Evolutionary conservation across 1,139 yeast genomes (phyloP).

Genomic region (Suhomyces taliae): DNA sequence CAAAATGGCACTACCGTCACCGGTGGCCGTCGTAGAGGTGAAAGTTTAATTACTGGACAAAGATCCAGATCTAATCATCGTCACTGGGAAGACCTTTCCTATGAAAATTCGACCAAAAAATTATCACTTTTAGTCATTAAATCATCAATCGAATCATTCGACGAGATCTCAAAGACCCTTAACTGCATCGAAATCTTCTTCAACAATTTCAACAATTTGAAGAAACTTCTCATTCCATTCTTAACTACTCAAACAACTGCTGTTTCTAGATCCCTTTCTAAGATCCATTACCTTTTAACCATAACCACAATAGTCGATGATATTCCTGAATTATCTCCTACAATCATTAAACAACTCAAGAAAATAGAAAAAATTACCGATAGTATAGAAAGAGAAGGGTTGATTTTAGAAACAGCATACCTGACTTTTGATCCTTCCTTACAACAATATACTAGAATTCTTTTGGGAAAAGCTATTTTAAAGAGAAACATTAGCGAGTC

Average conservation of each 20-base stretch:
- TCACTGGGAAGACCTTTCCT: slow-evolving; percentile 32
- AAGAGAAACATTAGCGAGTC: slow-evolving; percentile 31
- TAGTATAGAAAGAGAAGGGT: slow-evolving; percentile 38
- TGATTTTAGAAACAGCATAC: slow-evolving; percentile 30
- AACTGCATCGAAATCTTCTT: slow-evolving; percentile 37
- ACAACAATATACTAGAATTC: slow-evolving; percentile 37
- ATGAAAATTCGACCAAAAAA: slow-evolving; percentile 27
- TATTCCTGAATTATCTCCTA: slow-evolving; percentile 22
- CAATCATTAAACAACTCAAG: slow-evolving; percentile 29
- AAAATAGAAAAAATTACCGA: slow-evolving; percentile 40
- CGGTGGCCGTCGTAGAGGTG: slow-evolving; percentile 1
- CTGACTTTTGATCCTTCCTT: slow-evolving; percentile 33
- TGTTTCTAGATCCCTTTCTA: slow-evolving; percentile 26
- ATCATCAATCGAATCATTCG: slow-evolving; percentile 25
- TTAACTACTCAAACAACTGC: slow-evolving; percentile 33
- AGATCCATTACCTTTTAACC: slow-evolving; percentile 26
- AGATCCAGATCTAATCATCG: slow-evolving; percentile 1
- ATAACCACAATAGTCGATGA: slow-evolving; percentile 34
- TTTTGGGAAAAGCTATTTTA: slow-evolving; percentile 45
- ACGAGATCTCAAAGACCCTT: slow-evolving; percentile 23
- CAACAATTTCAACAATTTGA: slow-evolving; percentile 38
- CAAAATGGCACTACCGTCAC: slow-evolving; percentile 1
- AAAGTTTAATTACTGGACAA: not conserved
- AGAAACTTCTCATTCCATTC: slow-evolving; percentile 39
- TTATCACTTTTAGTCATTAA: slow-evolving; percentile 22